Percentiles rank a stretch among this genome's conserved stretches.
Evolutionary conservation across 164 flowering plant genomes (phyloP).

Genomic region (Chimonanthus salicifolius): DNA sequence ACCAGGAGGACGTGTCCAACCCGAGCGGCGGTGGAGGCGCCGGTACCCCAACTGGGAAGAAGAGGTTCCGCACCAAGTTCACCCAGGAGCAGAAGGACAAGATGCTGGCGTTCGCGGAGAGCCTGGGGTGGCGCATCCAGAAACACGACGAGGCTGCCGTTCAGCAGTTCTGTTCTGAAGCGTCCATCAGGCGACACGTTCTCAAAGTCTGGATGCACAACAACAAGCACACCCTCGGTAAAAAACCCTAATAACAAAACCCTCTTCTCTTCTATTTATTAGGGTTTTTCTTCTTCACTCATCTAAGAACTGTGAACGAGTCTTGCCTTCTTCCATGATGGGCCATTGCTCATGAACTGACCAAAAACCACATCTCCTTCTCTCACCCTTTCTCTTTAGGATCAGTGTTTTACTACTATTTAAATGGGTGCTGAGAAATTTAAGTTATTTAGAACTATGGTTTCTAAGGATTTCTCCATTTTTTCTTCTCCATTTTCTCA

Average conservation of each 20-base stretch:
- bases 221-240: conserved; percentile 76
- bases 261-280: background rate
- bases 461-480: background rate
- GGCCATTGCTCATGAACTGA: conserved; percentile 18
- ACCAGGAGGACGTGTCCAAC: conserved; percentile 47
- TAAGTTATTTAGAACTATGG: background rate
- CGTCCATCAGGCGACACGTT: conserved; percentile 46
- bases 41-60: conserved; percentile 22
- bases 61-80: conserved; percentile 63
- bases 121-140: conserved; percentile 69
- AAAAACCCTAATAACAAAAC: conserved; percentile 42
- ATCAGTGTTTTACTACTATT: background rate
- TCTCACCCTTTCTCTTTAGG: too few species aligned
- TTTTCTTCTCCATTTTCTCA: background rate
- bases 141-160: conserved; percentile 64
- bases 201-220: conserved; percentile 92
- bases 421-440: background rate
- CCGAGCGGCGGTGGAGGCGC: conserved; percentile 56
- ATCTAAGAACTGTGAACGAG: conserved; percentile 4
- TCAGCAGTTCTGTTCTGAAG: conserved; percentile 55
- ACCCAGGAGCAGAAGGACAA: conserved; percentile 67
- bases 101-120: conserved; percentile 69
- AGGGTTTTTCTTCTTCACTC: background rate
- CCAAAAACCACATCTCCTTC: too few species aligned
- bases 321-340: conserved; percentile 12